These are phyloP conservation scores for Baorangia bicolor DNA, from an alignment of 768 basidiomycete species.

Conservation along the genomic window DNA sequence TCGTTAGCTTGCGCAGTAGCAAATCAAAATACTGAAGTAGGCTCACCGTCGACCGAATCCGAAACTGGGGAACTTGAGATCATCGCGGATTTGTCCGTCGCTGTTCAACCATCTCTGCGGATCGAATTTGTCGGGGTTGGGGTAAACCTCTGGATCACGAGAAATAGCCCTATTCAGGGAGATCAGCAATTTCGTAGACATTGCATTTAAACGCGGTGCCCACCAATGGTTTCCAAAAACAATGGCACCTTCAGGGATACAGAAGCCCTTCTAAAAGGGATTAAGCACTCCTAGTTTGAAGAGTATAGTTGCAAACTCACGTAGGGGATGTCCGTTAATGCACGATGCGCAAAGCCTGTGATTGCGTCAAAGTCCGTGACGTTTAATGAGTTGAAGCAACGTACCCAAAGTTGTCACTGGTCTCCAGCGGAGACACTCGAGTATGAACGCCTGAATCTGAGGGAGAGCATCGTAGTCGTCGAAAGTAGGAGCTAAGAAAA, in stretches of 20 bases:
- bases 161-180: conserved; percentile 45
- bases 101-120: conserved; percentile 55
- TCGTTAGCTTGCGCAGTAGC: neutral
- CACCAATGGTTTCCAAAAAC: conserved; percentile 40
- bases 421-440: conserved; percentile 43
- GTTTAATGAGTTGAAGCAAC: neutral
- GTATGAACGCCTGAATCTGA: conserved; percentile 40
- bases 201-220: neutral
- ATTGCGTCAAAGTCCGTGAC: neutral
- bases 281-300: neutral
- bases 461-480: conserved; percentile 37
- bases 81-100: conserved; percentile 44
- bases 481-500: conserved; percentile 38
- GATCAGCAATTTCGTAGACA: neutral
- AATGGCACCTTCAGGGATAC: conserved; percentile 37
- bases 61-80: conserved; percentile 52
- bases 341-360: conserved; percentile 59
- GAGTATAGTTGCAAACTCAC: conserved; percentile 31
- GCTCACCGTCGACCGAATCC: conserved; percentile 50
- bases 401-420: conserved; percentile 37
- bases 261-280: conserved; percentile 30
- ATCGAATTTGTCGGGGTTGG: conserved; percentile 57
- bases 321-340: conserved; percentile 64
- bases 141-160: conserved; percentile 55
- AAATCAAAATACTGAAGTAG: neutral